Percentiles rank a stretch among this genome's conserved stretches.
phyloP scores from a whole-genome alignment of 2,329 filamentous ascomycete species.

The Fusarium xylarioides region DNA sequence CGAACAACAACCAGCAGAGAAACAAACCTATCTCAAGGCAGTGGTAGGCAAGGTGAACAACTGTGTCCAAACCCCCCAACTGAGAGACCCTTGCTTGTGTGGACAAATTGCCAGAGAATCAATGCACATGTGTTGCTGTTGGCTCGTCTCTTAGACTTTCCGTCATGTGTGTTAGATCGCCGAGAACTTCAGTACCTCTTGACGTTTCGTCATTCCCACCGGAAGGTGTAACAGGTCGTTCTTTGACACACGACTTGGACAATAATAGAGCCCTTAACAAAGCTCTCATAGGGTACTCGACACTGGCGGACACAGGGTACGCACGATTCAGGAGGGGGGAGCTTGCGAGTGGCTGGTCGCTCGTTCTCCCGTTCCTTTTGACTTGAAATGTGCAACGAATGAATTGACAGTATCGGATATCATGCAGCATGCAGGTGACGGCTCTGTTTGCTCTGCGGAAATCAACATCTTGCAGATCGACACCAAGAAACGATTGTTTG shows the following conservation, averaged over 20 bases:
- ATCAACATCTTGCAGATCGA: not conserved
- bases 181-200: not conserved
- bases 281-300: not conserved
- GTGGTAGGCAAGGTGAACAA: not conserved
- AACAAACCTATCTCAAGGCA: not conserved
- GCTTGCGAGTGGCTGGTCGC: not conserved
- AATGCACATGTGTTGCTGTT: not conserved
- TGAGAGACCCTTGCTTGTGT: not conserved
- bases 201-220: conserved; percentile 1
- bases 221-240: conserved; percentile 3
- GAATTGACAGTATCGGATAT: not conserved
- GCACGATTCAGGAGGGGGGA: conserved; percentile 1
- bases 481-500: conserved; percentile 1
- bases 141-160: not conserved
- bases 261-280: conserved; percentile 4
- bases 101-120: not conserved
- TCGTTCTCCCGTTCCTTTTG: not conserved
- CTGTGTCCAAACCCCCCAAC: not conserved
- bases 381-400: not conserved
- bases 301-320: conserved; percentile 1
- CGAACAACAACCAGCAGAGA: not conserved
- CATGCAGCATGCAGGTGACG: conserved; percentile 19
- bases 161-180: not conserved
- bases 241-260: not conserved
- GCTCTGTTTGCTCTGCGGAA: not conserved